Evolutionary conservation across 768 basidiomycete species (phyloP), one percentile per base, ranked within the genome.

Genomic region (Daedaleopsis nitida): DNA sequence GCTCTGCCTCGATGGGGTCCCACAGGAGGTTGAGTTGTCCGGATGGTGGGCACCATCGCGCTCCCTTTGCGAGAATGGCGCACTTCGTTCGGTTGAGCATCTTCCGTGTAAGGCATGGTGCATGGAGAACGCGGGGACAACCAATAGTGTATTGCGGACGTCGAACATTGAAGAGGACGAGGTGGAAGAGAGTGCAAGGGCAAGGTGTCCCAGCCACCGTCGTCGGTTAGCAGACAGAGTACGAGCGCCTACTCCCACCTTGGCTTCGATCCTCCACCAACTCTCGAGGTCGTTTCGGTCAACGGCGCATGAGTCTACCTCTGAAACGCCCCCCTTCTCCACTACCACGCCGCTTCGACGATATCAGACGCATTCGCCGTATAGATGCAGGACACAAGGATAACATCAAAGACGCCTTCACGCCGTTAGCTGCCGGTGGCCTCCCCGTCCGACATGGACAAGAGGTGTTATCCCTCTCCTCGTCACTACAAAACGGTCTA

Each of bases 31-130:
- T 42, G 24, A 52, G 58, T 52, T 60, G 70, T 42, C 45, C 66
- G 69, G 23, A 78, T 70, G 16, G 57, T 65, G 5, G 77, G 78
- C 3, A 78, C 56, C 16, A 39, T 21, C 0, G 68, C 47, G 8
- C 55, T 66, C 0, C 77, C 76, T 57, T 78, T 78, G 43, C 74
- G 72, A 27, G 70, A 57, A 55, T 73, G 66, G 49, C 76, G 76
- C 6, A 70, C 59, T 61, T 78, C 76, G 61, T 79, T 78, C 19
- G 76, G 77, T 53, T 80, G 78, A 1, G 62, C 60, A 61, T 79
- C 78, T 60, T 80, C 78, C 17, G 27, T 54, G 52, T 70, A 71
- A 51, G 55, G 23, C 61, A 63, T 62, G 32, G 17, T 34, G 24
- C 27, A 42, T 24, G 47, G 5, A 24, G n/a, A 6, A 16, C 8